Base-by-base conservation (phyloP, 306 rosid genomes). In the Trifolium repens region DNA sequence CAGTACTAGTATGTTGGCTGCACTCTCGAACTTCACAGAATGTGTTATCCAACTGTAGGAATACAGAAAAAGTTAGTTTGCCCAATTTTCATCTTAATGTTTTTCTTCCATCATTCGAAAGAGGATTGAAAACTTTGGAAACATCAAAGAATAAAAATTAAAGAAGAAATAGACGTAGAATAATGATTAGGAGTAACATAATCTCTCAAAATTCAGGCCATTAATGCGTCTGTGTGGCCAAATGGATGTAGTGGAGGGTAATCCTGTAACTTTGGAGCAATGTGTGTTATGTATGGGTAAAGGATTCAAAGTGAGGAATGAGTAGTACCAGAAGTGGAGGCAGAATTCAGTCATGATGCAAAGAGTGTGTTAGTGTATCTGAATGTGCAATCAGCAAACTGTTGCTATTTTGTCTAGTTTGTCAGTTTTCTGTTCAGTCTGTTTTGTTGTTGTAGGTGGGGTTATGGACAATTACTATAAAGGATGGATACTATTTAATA, bases 401-500 rank as follows among this genome's bases (percentile, higher is more conserved):
- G 43, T 32, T 15, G 12, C 10, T 61, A 30, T 61, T 60, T 61
- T 61, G 22, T 14, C 7, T 32, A 6, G 24, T 61, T 61, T 32
- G 17, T 7, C 44, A 61, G 24, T 32, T 61, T 61, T 54, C 67
- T 61, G 67, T 30, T 61, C 39, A 61, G n/a, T 61, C 43, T 61
- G 17, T 32, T 61, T 61, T 61, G 43, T 61, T 61, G 14, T 58
- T 24, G 35, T 24, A 26, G 37, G 32, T 11, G 34, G 17, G 24
- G 22, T 61, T 32, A 61, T 19, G 2, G 12, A 32, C 19, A 30
- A 11, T 19, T 19, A 19, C 61, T 63, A n/a, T 22, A 59, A 46
- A 39, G 34, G 57, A 43, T 17, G 43, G 43, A 62, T 13, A 24
- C 30, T 50, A 7, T 47, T 78, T 52, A 43, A 49, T 50, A 50